Base-by-base conservation (phyloP, 192 early-diverging fungal species). In the Radiomyces spectabilis region DNA sequence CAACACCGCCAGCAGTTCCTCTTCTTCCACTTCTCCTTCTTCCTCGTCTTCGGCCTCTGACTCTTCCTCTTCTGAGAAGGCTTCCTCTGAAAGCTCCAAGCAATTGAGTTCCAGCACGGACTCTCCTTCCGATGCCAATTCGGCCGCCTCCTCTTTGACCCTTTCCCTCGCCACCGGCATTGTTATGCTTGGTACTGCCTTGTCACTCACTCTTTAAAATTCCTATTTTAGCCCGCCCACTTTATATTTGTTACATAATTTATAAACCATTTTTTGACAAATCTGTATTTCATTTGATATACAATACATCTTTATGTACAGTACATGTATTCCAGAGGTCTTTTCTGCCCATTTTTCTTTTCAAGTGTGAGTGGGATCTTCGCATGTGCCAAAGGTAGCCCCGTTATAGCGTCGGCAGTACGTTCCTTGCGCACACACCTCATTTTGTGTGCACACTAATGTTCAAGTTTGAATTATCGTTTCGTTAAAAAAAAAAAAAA, bases 401-500 rank as follows among this genome's bases (percentile, higher is more conserved):
- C 45, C 55, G 39, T 44, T 57, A 44, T 57, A 45, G 21, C 55
- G 43, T 22, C 55, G 55, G 25, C 55, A 57, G 19, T 46, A 44
- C 13, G 47, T 24, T 12, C 38, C 16, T 12, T 50, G 19, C 9
- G 45, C 46, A 48, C 57, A 59, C 2, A 32, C 39, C n/a, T 30
- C 21, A 40, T 59, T 59, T 51, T 59, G 57, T 8, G 48, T 59
- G 18, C 57, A 59, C 26, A 59, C 57, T 51, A 37, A 18, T 29
- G 13, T 35, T 8, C 33, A 5, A 35, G 5, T 35, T 8, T 27
- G 26, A 30, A 40, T 34, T 37, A 21, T 12, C 2, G 38, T 52
- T 22, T 21, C 33, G 30, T 3, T 8, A 5, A 5, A 47, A 47
- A 22, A 30, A 24, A 27, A 13, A 27, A 27, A 24, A 30, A 29